A percentile compares a stretch with the other conserved stretches of the same genome.
phyloP scores from a whole-genome alignment of 2,329 filamentous ascomycete species.

The Beauveria scarabaeidicola region DNA sequence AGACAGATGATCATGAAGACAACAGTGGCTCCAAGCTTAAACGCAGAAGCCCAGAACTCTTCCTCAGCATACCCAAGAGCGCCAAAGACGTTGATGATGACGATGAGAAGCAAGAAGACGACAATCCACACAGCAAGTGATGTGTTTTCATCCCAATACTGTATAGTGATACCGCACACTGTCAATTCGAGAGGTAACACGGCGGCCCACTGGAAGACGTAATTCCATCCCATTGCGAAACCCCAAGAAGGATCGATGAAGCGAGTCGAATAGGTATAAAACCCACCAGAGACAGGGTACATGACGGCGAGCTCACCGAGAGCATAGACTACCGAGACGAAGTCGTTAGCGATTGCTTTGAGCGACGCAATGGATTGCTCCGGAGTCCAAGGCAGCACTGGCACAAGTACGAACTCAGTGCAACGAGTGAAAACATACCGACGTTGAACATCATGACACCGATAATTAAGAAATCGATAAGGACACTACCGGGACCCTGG shows the following conservation, averaged over 20 bases:
- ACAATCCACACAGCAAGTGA: conserved; percentile 44
- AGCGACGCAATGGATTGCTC: not conserved
- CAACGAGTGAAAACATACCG: conserved; percentile 17
- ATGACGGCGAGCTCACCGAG: conserved; percentile 54
- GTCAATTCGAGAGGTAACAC: conserved; percentile 43
- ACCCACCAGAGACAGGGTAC: conserved; percentile 54
- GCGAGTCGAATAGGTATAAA: conserved; percentile 52
- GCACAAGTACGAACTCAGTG: not conserved
- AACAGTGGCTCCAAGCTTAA: conserved; percentile 49
- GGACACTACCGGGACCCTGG: conserved; percentile 32
- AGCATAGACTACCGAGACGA: conserved; percentile 37
- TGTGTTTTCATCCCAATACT: conserved; percentile 41
- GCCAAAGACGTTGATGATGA: conserved; percentile 46
- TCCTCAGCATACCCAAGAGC: conserved; percentile 46
- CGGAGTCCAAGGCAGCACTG: not conserved
- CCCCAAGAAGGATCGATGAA: conserved; percentile 56
- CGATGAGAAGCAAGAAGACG: conserved; percentile 41
- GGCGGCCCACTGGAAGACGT: conserved; percentile 41
- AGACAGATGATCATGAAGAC: conserved; percentile 56
- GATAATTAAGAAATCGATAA: conserved; percentile 46
- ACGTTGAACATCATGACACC: conserved; percentile 55
- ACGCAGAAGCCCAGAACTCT: conserved; percentile 45
- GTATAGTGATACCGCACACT: conserved; percentile 41
- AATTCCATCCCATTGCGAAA: conserved; percentile 44
- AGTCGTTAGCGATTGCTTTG: not conserved